Percentiles rank a stretch among this genome's conserved stretches.
Evolutionary conservation across 2,329 filamentous ascomycete genomes (phyloP).

Genomic region (Aspergillus sp.): DNA sequence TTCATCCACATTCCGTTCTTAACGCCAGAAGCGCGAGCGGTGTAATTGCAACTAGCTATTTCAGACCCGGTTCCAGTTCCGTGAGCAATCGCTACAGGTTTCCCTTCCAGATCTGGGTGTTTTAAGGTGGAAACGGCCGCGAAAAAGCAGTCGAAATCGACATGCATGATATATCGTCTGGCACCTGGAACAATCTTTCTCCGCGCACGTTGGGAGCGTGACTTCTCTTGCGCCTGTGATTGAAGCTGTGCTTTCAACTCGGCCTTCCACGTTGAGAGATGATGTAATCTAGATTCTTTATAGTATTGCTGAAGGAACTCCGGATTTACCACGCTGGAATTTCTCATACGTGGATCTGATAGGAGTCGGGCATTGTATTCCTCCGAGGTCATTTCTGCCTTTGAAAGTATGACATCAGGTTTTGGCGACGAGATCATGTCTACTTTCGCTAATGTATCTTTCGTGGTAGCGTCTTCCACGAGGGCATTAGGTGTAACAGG

Average conservation of each 20-base stretch:
- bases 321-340: constrained; percentile 88
- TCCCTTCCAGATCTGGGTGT: constrained; percentile 70
- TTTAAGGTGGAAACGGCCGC: constrained; percentile 85
- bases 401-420: constrained; percentile 26
- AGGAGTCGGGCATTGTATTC: constrained; percentile 87
- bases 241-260: constrained; percentile 89
- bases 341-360: constrained; percentile 78
- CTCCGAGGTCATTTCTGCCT: constrained; percentile 71
- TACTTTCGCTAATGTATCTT: background rate
- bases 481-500: background rate
- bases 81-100: constrained; percentile 87
- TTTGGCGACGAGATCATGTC: constrained; percentile 19
- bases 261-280: constrained; percentile 95
- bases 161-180: constrained; percentile 84
- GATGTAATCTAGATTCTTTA: constrained; percentile 89
- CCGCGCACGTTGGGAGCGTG: constrained; percentile 45
- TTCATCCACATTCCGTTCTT: constrained; percentile 99
- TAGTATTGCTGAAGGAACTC: constrained; percentile 95
- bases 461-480: background rate
- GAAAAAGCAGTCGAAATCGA: constrained; percentile 99
- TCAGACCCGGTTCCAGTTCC: constrained; percentile 82
- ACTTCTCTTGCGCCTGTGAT: constrained; percentile 70
- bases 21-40: constrained; percentile 78
- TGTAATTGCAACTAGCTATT: constrained; percentile 97
- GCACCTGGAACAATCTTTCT: constrained; percentile 60